Conservation (phyloP, 139 green algal genomes). For the Mesotaenium endlicherianum region DNA sequence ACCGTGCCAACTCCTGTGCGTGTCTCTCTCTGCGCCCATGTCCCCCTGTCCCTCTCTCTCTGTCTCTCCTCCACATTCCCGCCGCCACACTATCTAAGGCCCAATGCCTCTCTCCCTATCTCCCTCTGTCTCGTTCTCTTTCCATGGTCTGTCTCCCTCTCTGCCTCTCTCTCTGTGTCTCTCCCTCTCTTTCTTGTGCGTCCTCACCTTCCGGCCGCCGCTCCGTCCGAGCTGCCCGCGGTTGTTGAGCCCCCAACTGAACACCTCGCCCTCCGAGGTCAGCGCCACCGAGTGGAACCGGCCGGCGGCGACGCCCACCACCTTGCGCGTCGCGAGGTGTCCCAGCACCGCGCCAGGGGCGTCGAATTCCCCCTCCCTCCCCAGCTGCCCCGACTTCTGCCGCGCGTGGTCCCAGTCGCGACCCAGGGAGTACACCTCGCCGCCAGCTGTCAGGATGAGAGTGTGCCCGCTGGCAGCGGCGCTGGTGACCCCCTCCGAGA, state of each 20-base stretch:
- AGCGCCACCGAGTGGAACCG: conserved; percentile 42
- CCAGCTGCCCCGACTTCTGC: conserved; percentile 1
- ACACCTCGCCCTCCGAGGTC: conserved; percentile 23
- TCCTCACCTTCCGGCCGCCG: too few relatives aligned
- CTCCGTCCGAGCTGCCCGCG: conserved; percentile 37
- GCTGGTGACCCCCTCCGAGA: neutral
- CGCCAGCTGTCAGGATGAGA: conserved; percentile 2
- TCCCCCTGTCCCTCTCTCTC: neutral
- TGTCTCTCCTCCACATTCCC: neutral
- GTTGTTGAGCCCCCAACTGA: conserved; percentile 49
- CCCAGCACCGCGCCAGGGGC: conserved; percentile 5
- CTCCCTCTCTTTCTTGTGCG: too few relatives aligned
- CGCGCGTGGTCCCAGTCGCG: conserved; percentile 11
- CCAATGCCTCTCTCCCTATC: neutral
- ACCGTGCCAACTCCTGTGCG: too few relatives aligned
- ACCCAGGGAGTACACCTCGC: conserved; percentile 7
- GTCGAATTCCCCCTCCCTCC: neutral
- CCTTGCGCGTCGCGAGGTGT: neutral
- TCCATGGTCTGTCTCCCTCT: neutral
- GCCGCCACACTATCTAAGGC: neutral
- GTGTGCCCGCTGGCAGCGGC: conserved; percentile 17
- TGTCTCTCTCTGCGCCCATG: too few relatives aligned
- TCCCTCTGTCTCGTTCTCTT: neutral
- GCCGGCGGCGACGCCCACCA: conserved; percentile 24
- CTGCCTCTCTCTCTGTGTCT: neutral